Evolutionary conservation across 495 filamentous ascomycete species (phyloP).

Genomic region (Talaromyces ruber): DNA sequence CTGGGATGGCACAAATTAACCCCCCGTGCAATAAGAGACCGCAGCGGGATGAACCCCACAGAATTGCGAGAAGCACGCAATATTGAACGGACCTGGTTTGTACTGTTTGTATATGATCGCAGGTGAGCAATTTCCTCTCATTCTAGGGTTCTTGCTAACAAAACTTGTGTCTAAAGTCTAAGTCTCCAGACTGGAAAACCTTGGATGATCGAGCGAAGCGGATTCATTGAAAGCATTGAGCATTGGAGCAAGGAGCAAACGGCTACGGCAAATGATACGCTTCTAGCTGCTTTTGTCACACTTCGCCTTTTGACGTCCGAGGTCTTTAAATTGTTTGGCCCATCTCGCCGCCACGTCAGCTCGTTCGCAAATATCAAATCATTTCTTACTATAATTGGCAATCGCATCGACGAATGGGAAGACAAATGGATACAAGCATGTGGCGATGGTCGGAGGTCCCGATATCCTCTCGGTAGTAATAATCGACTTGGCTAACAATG

Average conservation of each 20-base stretch:
- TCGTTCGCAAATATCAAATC: constrained; percentile 4
- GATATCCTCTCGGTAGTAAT: not conserved
- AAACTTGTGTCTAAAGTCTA: constrained; percentile 7
- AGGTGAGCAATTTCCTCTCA: constrained; percentile 7
- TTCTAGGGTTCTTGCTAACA: not conserved
- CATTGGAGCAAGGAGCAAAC: constrained; percentile 10
- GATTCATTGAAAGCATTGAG: constrained; percentile 11
- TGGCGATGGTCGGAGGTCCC: not conserved
- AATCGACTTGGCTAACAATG: not conserved
- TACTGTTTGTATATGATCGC: constrained; percentile 19
- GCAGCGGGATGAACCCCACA: constrained; percentile 2
- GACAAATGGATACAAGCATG: constrained; percentile 8
- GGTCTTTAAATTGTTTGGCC: constrained; percentile 4
- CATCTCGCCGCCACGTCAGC: not conserved
- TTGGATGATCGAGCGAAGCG: constrained; percentile 18
- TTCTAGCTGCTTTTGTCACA: constrained; percentile 14
- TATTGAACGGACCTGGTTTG: constrained; percentile 16
- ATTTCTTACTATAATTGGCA: not conserved
- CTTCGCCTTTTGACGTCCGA: constrained; percentile 15
- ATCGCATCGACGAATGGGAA: constrained; percentile 10
- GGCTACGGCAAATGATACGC: constrained; percentile 9
- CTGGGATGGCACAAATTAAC: constrained; percentile 15
- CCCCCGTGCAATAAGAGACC: not conserved
- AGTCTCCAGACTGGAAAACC: constrained; percentile 17
- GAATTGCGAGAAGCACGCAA: constrained; percentile 10